Percentiles rank a stretch among this genome's conserved stretches.
Conservation (phyloP, 495 filamentous ascomycete genomes). For the Hamigera avellanea region DNA sequence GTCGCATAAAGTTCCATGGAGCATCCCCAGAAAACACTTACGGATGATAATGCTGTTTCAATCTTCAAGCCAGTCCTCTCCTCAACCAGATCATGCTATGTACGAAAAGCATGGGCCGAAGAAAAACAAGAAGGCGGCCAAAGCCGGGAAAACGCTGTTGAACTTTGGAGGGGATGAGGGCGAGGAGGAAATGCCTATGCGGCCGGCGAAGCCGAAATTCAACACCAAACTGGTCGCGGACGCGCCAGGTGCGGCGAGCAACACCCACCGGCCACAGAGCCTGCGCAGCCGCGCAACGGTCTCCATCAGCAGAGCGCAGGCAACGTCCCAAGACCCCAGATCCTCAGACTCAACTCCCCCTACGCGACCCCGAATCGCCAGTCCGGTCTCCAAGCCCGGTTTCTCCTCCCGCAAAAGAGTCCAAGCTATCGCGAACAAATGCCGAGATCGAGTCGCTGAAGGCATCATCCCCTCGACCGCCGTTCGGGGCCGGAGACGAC, state of each 20-base stretch:
- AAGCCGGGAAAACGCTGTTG: conserved; percentile 65
- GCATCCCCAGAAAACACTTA: too few species aligned
- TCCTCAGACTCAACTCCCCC: conserved; percentile 31
- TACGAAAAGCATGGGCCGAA: too few species aligned
- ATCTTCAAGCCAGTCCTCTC: too few species aligned
- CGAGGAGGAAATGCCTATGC: conserved; percentile 41
- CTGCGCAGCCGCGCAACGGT: conserved; percentile 8
- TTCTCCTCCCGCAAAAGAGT: conserved; percentile 38
- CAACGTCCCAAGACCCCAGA: conserved; percentile 23
- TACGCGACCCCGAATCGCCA: conserved; percentile 38
- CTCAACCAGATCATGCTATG: too few species aligned
- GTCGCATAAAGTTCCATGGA: too few species aligned
- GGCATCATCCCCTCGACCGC: conserved; percentile 76
- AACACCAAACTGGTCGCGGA: conserved; percentile 66
- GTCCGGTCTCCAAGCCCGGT: conserved; percentile 32
- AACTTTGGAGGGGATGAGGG: conserved; percentile 91
- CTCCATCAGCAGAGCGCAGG: conserved; percentile 21
- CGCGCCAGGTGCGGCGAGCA: too few species aligned
- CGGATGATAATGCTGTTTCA: too few species aligned
- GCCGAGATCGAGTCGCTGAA: conserved; percentile 86
- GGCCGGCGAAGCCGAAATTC: conserved; percentile 79
- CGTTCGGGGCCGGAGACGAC: conserved; percentile 70
- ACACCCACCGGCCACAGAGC: too few species aligned
- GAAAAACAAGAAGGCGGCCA: conserved; percentile 70
- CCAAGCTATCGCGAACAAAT: conserved; percentile 64